Evolutionary conservation across 495 filamentous ascomycete species (phyloP).

Genomic region (Podospora anserina): DNA sequence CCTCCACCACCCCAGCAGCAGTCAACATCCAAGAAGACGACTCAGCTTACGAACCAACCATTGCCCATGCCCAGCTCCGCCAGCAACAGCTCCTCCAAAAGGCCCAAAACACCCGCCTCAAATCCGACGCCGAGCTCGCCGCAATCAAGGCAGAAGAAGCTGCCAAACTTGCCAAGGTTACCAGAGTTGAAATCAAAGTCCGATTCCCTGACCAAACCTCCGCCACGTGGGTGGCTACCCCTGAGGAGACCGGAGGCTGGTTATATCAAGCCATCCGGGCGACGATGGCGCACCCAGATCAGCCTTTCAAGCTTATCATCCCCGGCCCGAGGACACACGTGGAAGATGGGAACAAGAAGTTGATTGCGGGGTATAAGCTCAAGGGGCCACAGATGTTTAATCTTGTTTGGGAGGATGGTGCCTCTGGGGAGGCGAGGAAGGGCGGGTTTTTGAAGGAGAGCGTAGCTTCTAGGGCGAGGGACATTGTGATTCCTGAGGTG

Average conservation of each 20-base stretch:
- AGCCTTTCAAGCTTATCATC: constrained; percentile 51
- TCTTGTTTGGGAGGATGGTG: constrained; percentile 68
- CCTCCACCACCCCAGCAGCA: constrained; percentile 68
- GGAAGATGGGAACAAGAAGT: constrained; percentile 41
- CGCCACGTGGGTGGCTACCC: constrained; percentile 61
- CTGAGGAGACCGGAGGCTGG: constrained; percentile 57
- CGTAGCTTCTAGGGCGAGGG: constrained; percentile 62
- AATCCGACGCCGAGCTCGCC: constrained; percentile 64
- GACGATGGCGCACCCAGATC: constrained; percentile 45
- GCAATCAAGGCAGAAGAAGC: constrained; percentile 56
- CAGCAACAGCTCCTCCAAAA: constrained; percentile 65
- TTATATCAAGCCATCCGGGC: constrained; percentile 65
- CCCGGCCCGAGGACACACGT: constrained; percentile 35
- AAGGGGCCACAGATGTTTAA: constrained; percentile 68
- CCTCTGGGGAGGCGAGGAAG: constrained; percentile 44
- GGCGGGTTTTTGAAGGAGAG: constrained; percentile 63
- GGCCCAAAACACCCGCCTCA: constrained; percentile 65
- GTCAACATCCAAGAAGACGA: constrained; percentile 63
- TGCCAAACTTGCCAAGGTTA: constrained; percentile 60
- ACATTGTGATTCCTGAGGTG: constrained; percentile 52
- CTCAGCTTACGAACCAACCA: constrained; percentile 73
- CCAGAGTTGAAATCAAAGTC: constrained; percentile 70
- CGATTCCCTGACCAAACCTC: constrained; percentile 82
- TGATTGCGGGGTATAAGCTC: constrained; percentile 72
- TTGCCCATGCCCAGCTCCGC: constrained; percentile 79